Evolutionary conservation across 129 eudicot genomes (phyloP).

Genomic region (Lactuca saligna): DNA sequence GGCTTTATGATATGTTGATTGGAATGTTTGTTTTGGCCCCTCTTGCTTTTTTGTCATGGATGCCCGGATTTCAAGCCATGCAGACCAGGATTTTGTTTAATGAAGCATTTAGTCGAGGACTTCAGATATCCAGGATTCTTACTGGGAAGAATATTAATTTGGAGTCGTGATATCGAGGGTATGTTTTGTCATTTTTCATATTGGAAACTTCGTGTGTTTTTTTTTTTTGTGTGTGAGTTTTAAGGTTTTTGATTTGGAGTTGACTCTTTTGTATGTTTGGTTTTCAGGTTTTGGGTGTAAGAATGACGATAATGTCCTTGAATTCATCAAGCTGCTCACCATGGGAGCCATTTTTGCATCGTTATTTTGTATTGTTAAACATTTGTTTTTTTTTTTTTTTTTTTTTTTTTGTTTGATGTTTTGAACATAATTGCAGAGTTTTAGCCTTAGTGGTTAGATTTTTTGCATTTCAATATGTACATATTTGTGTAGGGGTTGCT

Average conservation of each 20-base stretch:
- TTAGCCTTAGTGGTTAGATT: background rate
- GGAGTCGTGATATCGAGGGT: conserved; percentile 48
- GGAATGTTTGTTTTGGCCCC: conserved; percentile 86
- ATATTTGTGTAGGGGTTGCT: background rate
- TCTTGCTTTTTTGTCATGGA: conserved; percentile 80
- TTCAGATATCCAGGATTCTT: conserved; percentile 75
- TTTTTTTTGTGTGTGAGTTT: too few species aligned
- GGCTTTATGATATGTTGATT: conserved; percentile 71
- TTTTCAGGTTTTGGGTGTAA: conserved; percentile 7
- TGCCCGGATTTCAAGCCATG: conserved; percentile 96
- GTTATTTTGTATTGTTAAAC: background rate
- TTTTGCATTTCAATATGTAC: background rate
- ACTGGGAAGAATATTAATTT: conserved; percentile 66
- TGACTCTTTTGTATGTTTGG: background rate
- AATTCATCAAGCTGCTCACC: conserved; percentile 3
- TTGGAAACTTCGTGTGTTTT: background rate
- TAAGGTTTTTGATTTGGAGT: background rate
- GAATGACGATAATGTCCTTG: background rate
- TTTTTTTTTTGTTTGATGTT: too few species aligned
- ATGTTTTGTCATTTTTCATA: background rate
- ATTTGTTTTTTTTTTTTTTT: conserved; percentile 6
- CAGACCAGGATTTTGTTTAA: conserved; percentile 89
- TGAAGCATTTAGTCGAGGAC: conserved; percentile 93
- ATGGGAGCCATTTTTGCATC: background rate
- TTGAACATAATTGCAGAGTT: background rate